Evolutionary conservation across 225 moss, liverwort and hornwort species (phyloP).

Genomic region (Climacium dendroides): DNA sequence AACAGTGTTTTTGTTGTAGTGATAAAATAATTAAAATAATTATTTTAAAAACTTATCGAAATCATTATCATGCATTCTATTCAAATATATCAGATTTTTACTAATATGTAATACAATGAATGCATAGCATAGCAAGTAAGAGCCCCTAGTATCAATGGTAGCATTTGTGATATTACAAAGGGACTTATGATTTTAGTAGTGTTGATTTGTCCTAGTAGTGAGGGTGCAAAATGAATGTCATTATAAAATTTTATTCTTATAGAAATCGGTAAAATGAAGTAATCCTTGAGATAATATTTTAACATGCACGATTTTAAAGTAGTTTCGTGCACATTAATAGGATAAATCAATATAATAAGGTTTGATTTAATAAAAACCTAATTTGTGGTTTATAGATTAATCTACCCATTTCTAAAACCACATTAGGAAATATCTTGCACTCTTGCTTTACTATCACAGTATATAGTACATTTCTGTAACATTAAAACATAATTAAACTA

Average conservation of each 20-base stretch:
- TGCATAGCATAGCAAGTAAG: too few relatives aligned
- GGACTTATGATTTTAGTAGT: too few relatives aligned
- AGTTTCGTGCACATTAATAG: neutral
- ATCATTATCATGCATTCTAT: too few relatives aligned
- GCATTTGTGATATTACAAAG: too few relatives aligned
- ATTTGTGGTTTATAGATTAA: neutral
- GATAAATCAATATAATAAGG: neutral
- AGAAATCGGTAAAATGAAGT: neutral
- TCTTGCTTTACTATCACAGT: neutral
- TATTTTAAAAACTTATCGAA: too few relatives aligned
- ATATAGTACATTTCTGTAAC: fast-evolving
- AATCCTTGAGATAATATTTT: neutral
- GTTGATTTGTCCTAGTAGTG: neutral
- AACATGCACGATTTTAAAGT: neutral
- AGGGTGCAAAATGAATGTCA: neutral
- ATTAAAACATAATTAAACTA: neutral
- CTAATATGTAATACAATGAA: too few relatives aligned
- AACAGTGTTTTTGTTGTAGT: too few relatives aligned
- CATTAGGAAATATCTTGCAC: neutral
- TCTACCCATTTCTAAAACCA: neutral
- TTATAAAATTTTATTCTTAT: neutral
- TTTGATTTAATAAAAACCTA: fast-evolving
- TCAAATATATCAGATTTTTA: too few relatives aligned
- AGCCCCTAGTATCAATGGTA: too few relatives aligned
- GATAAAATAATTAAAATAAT: too few relatives aligned